phyloP scores from a whole-genome alignment of 2,329 filamentous ascomycete genomes.

The Fusarium musae region DNA sequence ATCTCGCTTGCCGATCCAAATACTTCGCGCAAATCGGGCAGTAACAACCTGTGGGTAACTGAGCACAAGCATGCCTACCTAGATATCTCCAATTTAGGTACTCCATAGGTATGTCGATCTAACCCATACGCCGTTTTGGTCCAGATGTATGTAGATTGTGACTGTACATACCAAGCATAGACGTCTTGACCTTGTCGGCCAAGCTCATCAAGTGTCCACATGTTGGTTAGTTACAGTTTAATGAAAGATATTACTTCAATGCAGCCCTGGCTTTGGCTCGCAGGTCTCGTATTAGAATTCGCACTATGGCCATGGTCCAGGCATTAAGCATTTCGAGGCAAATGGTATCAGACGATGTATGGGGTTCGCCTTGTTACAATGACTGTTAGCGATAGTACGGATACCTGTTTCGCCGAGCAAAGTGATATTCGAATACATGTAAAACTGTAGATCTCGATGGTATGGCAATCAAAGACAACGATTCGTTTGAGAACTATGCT shows the following conservation, averaged over 20 bases:
- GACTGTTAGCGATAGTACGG: conserved; percentile 1
- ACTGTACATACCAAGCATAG: neutral
- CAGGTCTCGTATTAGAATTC: neutral
- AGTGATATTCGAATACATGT: neutral
- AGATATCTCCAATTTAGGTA: neutral
- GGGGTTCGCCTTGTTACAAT: conserved; percentile 10
- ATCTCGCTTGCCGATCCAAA: conserved; percentile 31
- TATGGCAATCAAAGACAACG: neutral
- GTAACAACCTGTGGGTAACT: neutral
- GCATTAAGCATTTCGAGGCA: neutral
- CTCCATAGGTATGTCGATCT: neutral
- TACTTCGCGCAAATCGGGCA: conserved; percentile 1
- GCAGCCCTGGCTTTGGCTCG: neutral
- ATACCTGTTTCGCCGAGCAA: conserved; percentile 3
- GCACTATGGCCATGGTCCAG: conserved; percentile 3
- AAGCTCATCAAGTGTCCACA: neutral
- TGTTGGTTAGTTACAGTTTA: neutral
- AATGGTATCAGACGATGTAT: neutral
- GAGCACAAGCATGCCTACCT: neutral
- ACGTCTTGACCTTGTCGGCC: neutral
- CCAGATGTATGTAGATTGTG: neutral
- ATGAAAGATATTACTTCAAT: neutral
- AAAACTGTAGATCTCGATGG: neutral
- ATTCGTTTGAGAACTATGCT: neutral
- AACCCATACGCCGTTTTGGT: neutral